Evolutionary conservation across 1,284 basidiomycete genomes (phyloP).

Genomic region (Leccinum griseonigrum): DNA sequence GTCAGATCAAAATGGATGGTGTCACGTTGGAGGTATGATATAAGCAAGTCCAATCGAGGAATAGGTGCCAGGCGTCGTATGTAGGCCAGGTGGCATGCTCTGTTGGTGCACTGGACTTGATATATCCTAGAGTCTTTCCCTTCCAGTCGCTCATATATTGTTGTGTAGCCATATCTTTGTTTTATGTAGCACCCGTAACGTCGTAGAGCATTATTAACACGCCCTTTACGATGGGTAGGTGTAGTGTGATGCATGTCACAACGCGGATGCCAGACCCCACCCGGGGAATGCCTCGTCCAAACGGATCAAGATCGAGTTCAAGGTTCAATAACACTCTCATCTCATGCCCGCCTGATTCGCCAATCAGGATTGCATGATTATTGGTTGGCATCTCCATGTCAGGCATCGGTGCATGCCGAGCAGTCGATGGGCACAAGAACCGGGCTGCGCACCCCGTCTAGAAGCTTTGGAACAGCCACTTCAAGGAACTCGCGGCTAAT

Average conservation of each 20-base stretch:
- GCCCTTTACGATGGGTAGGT: background rate
- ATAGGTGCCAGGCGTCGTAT: background rate
- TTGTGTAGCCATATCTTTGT: background rate
- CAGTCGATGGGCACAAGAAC: background rate
- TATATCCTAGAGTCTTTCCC: background rate
- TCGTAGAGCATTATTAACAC: background rate
- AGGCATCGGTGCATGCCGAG: background rate
- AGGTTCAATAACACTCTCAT: background rate
- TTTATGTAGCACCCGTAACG: background rate
- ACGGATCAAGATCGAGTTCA: background rate
- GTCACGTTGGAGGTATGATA: constrained; percentile 4
- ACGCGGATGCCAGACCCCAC: background rate
- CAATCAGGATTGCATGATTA: background rate
- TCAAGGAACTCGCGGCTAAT: background rate
- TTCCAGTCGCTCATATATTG: background rate
- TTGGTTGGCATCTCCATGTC: background rate
- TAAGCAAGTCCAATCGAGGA: background rate
- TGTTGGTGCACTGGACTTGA: background rate
- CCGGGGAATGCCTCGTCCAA: background rate
- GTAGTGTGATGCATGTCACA: background rate
- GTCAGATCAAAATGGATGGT: background rate
- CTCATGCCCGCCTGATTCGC: background rate
- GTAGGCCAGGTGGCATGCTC: background rate
- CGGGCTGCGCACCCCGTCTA: background rate
- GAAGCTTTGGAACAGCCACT: too few relatives aligned